phyloP scores from a whole-genome alignment of 768 basidiomycete genomes.

The Clitopilus hobsonii region DNA sequence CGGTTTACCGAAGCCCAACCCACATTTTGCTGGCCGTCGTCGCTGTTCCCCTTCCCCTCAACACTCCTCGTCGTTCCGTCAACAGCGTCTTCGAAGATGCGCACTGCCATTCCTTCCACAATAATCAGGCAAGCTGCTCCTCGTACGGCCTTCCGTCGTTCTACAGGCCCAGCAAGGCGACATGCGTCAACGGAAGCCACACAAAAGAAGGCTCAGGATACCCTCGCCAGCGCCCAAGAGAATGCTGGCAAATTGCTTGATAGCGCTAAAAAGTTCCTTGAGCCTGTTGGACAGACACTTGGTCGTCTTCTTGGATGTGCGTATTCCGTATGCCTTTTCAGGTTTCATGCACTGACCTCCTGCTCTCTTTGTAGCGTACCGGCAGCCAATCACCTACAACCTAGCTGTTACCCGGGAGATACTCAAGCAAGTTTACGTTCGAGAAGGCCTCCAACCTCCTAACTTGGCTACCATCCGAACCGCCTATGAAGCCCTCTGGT shows the following conservation, averaged over 20 bases:
- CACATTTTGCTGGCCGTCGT: background rate
- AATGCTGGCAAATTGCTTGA: constrained; percentile 49
- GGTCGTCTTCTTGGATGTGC: constrained; percentile 50
- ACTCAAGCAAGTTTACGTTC: constrained; percentile 67
- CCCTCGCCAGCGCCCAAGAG: constrained; percentile 54
- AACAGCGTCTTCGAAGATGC: constrained; percentile 15
- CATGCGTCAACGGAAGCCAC: constrained; percentile 39
- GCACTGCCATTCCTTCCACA: constrained; percentile 18
- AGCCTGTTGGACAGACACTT: constrained; percentile 46
- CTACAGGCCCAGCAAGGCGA: constrained; percentile 31
- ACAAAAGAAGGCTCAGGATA: constrained; percentile 71
- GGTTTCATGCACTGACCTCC: background rate
- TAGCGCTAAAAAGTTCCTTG: constrained; percentile 39
- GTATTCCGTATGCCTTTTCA: constrained; percentile 11
- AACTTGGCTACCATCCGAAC: constrained; percentile 45
- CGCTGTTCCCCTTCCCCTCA: background rate
- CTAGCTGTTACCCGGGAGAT: constrained; percentile 72
- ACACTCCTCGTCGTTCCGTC: background rate
- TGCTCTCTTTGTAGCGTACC: constrained; percentile 45
- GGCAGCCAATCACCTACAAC: constrained; percentile 76
- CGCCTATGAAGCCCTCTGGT: constrained; percentile 64
- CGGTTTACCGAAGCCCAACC: background rate
- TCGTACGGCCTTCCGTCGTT: constrained; percentile 22
- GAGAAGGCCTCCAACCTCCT: constrained; percentile 72
- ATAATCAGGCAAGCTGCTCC: constrained; percentile 22